Base-by-base conservation (phyloP, 441 rosid species). In the Hura crepitans region DNA sequence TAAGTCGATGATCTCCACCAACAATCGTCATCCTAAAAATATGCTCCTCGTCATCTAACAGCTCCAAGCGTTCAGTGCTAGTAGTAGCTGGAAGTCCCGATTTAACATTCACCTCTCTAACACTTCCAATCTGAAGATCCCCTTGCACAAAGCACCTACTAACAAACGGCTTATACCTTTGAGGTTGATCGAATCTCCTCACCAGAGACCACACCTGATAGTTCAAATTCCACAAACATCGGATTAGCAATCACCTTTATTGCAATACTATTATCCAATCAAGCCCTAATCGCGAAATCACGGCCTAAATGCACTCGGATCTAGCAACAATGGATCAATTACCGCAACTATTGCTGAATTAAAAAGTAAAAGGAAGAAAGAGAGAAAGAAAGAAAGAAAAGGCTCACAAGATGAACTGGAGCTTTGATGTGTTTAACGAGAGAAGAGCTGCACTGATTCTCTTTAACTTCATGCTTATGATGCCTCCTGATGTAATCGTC, bases 31-130 rank as follows among this genome's bases (percentile, higher is more conserved):
- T 79, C 61, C 92, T 82, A 33, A 90, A 88, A 13, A 92, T 85
- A 77, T 90, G 97, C 68, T 92, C 92, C 5, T 87, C 86, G 5
- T 90, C 97, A 14, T 92, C 87, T 5, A 90, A 84, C 64, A 87
- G 87, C 64, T 92, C 97, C 72, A 92, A 65, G 60, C 88, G 79
- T 73, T 92, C 96, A 1, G 87, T 89, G 71, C 96, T 88, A 13
- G 89, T 88, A 5, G 97, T 92, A 20, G 97, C 97, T 5, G 97
- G 97, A 74, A 90, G 97, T 18, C 97, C 96, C 5, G 96, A 88
- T 66, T 87, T 89, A 33, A 92, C 96, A 73, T 89, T 86, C 6
- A 90, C 97, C 76, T 90, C 93, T 69, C 97, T 82, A 15, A 92
- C 82, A 62, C 93, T 88, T 28, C 97, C 97, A 66, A 92, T 92